Base-by-base conservation (phyloP, 2,329 filamentous ascomycete genomes). In the Sclerotinia sclerotiorum region DNA sequence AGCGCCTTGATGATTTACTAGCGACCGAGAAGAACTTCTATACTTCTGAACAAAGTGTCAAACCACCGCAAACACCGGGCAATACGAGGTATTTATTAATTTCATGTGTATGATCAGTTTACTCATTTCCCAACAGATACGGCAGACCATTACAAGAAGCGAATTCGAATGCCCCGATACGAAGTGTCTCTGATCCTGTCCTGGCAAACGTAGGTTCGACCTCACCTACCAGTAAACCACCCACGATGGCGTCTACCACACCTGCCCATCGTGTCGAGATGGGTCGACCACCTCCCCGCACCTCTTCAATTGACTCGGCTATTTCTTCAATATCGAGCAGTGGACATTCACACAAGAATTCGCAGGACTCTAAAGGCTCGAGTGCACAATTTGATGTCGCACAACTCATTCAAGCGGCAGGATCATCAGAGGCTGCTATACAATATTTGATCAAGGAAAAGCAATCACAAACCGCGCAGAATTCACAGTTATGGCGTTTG, bases 221-320 rank as follows among this genome's bases (percentile, higher is more conserved):
- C 68, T 73, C 72, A 32, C 60, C 69, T 57, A 65, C 72, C 11
- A 69, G 56, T 69, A 71, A 69, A 54, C 69, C 69, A 72, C 70
- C 70, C 65, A 65, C 72, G 21, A 76, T 77, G 75, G 74, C 75
- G 61, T 70, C 75, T 49, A 75, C 70, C 19, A 68, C 73, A 54
- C 70, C 75, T 52, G 69, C 72, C 65, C 74, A 77, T 69, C 70
- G 75, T 60, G 69, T 69, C 15, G 74, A 76, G 46, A 76, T 78
- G 73, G 73, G 72, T 52, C 72, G 75, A 61, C 70, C 70, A 65
- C 72, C 76, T 81, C 87, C 89, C 68, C 88, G 94, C 75, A 97
- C 91, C 68, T 91, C 91, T 4, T 97, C 94, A 15, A 94, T 97
- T 75, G 94, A 98, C 79, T 97, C 94, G 15, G 91, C 92, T n/a